Evolutionary conservation across 2,329 filamentous ascomycete genomes (phyloP).

Genomic region (Fusarium sp.): DNA sequence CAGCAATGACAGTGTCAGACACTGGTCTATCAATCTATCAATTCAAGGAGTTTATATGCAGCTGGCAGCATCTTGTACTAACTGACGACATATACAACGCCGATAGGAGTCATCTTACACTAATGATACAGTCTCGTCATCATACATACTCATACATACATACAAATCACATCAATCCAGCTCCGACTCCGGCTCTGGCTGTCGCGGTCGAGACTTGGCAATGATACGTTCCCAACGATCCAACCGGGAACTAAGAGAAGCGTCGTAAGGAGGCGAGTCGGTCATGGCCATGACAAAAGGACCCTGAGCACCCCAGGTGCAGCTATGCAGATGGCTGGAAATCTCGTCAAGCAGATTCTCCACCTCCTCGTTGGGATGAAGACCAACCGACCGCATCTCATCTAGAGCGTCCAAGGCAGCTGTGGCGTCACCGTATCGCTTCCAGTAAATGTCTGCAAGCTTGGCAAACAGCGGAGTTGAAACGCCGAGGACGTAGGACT

Average conservation of each 20-base stretch:
- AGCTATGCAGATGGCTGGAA: constrained; percentile 49
- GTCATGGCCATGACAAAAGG: constrained; percentile 55
- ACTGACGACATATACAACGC: neutral
- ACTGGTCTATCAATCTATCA: neutral
- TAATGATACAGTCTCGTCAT: neutral
- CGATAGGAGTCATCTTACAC: neutral
- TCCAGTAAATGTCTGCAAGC: constrained; percentile 72
- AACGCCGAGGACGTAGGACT: constrained; percentile 78
- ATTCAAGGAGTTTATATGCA: neutral
- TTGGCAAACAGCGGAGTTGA: constrained; percentile 78
- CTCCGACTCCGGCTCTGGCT: neutral
- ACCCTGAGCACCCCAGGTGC: constrained; percentile 52
- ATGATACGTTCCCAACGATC: constrained; percentile 8
- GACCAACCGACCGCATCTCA: constrained; percentile 74
- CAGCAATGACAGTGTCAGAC: neutral
- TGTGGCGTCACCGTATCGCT: constrained; percentile 67
- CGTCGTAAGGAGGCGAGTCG: constrained; percentile 52
- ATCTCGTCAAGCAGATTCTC: constrained; percentile 46
- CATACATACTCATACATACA: neutral
- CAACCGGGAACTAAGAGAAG: constrained; percentile 40
- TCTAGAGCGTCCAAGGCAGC: constrained; percentile 67
- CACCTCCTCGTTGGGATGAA: constrained; percentile 64
- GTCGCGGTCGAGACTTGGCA: constrained; percentile 10
- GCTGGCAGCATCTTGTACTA: neutral
- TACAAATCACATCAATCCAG: neutral